These are phyloP conservation scores for Pulveroboletus sp. DNA, from an alignment of 768 basidiomycete species.

Conservation along the genomic window DNA sequence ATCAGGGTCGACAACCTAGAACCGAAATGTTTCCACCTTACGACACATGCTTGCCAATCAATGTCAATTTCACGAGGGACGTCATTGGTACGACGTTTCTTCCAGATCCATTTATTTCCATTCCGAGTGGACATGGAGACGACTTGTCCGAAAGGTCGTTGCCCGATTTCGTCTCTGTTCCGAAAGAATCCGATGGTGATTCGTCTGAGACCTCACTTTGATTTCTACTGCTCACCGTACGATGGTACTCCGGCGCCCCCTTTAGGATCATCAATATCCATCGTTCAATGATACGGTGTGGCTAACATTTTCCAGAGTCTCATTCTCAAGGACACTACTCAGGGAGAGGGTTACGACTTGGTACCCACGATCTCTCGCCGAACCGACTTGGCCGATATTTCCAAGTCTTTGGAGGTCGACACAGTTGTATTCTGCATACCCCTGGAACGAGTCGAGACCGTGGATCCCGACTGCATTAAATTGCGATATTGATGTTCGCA, in stretches of 20 bases:
- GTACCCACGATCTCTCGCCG: neutral
- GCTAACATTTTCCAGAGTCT: neutral
- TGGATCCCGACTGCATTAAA: neutral
- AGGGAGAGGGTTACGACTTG: neutral
- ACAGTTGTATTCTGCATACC: neutral
- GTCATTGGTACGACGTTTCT: constrained; percentile 13
- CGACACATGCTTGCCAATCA: constrained; percentile 2
- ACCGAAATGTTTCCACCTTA: constrained; percentile 7
- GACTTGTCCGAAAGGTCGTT: too few species aligned
- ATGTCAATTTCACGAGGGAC: constrained; percentile 8
- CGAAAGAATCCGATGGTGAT: neutral
- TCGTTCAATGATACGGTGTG: constrained; percentile 9
- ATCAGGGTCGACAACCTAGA: neutral
- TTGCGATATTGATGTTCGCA: too few species aligned
- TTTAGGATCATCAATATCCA: neutral
- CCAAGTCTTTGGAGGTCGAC: neutral
- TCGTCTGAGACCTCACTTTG: neutral
- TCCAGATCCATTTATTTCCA: constrained; percentile 6
- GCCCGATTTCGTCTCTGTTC: too few species aligned
- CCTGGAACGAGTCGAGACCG: neutral
- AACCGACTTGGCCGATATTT: neutral
- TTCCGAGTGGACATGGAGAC: neutral
- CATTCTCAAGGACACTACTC: neutral
- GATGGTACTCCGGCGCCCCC: neutral
- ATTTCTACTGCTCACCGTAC: neutral